A percentile compares a stretch with the other conserved stretches of the same genome.
Evolutionary conservation across 306 rosid species (phyloP).

Genomic region (Herpetospermum pedunculosum): DNA sequence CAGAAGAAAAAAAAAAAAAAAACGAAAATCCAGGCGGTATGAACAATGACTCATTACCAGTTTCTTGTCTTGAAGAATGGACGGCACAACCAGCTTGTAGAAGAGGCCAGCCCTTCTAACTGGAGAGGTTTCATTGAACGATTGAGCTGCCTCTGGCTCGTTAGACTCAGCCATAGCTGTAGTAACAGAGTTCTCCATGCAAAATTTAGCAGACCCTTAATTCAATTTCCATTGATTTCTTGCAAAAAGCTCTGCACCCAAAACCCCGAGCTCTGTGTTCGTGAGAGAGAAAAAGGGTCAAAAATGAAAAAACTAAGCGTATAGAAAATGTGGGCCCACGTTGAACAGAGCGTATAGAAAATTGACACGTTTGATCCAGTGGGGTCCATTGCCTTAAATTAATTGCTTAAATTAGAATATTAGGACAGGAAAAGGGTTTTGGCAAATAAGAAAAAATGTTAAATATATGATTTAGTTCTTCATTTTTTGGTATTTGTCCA

Average conservation of each 20-base stretch:
- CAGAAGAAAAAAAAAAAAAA: neutral
- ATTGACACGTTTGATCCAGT: neutral
- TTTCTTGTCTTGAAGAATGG: conserved; percentile 17
- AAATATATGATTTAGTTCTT: neutral
- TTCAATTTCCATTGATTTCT: conserved; percentile 8
- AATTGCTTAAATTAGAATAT: neutral
- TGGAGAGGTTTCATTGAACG: neutral
- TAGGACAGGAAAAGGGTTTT: neutral
- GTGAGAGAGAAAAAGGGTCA: neutral
- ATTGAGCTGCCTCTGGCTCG: neutral
- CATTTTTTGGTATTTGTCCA: too few species aligned
- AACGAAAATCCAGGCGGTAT: neutral
- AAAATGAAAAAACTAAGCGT: neutral
- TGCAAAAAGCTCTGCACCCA: neutral
- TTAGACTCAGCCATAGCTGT: neutral
- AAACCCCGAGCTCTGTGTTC: neutral
- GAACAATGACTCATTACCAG: conserved; percentile 1
- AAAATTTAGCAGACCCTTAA: neutral
- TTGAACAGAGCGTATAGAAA: neutral
- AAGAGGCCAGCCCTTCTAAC: conserved; percentile 5
- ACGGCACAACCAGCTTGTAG: conserved; percentile 4
- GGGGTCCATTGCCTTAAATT: neutral
- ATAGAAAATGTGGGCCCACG: neutral
- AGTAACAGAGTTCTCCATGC: neutral
- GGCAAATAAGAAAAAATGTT: neutral